Evolutionary conservation across 345 rosid genomes (phyloP).

Genomic region (Eucalyptus fibrosa): DNA sequence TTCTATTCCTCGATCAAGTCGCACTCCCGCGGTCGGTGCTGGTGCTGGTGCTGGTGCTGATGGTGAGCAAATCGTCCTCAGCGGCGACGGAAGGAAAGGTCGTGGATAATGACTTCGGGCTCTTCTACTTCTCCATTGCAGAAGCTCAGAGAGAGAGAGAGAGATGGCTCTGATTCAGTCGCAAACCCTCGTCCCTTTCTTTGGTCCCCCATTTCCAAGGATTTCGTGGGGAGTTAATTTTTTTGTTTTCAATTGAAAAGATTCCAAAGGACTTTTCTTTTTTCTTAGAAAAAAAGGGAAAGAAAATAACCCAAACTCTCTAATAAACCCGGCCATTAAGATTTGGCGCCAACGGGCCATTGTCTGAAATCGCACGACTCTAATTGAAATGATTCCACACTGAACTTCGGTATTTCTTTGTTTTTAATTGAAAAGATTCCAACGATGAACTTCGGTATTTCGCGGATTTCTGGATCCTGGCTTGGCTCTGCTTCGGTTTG

Average conservation of each 20-base stretch:
- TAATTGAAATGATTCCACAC: too few species aligned
- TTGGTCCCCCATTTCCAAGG: not conserved
- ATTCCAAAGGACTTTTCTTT: too few species aligned
- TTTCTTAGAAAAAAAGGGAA: accelerated
- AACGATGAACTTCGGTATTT: not conserved
- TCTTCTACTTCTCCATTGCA: not conserved
- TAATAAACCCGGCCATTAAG: too few species aligned
- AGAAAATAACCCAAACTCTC: too few species aligned
- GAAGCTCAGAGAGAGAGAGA: not conserved
- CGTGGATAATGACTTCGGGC: not conserved
- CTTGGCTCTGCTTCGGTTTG: not conserved
- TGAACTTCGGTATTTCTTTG: not conserved
- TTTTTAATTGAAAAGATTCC: not conserved
- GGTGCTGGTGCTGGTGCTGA: too few species aligned
- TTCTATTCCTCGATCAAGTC: too few species aligned
- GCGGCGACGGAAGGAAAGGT: not conserved
- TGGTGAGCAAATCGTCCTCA: not conserved
- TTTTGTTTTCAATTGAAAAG: too few species aligned
- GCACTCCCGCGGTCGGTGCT: accelerated
- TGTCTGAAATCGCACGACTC: too few species aligned
- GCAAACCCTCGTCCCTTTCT: not conserved
- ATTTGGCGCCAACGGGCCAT: too few species aligned
- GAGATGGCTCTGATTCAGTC: not conserved
- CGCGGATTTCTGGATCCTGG: not conserved
- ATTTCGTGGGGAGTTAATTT: not conserved